phyloP scores from a whole-genome alignment of 2,329 filamentous ascomycete species.

The Phialophora macrospora region DNA sequence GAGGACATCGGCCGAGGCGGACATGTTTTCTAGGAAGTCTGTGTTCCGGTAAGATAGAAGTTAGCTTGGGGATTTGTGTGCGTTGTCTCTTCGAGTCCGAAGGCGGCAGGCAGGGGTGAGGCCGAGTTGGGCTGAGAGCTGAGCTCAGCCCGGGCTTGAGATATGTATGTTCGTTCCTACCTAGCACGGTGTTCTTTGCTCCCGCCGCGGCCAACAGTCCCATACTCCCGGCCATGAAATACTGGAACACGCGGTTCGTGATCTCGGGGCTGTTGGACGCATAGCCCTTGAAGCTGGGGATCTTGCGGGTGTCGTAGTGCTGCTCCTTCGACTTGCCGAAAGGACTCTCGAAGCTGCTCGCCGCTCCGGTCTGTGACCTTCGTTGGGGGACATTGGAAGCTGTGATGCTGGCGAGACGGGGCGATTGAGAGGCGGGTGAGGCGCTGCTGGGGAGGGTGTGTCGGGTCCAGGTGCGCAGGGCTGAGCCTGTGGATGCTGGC shows the following conservation, averaged over 20 bases:
- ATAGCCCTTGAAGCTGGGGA: constrained; percentile 92
- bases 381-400: constrained; percentile 44
- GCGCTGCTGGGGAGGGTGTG: constrained; percentile 48
- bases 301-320: constrained; percentile 64
- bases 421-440: constrained; percentile 35
- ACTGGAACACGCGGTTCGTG: constrained; percentile 86
- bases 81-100: background rate
- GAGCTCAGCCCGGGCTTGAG: background rate
- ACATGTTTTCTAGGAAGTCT: constrained; percentile 99
- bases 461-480: constrained; percentile 64
- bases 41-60: constrained; percentile 35
- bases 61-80: constrained; percentile 2
- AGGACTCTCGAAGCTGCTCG: constrained; percentile 58
- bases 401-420: constrained; percentile 51
- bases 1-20: constrained; percentile 95
- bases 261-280: constrained; percentile 69
- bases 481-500: constrained; percentile 69
- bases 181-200: constrained; percentile 95
- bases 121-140: no score
- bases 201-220: constrained; percentile 89
- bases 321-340: constrained; percentile 49
- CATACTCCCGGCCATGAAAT: constrained; percentile 98
- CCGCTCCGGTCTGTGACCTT: constrained; percentile 41
- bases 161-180: constrained; percentile 44
- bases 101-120: no score